Conservation (phyloP, 2,329 filamentous ascomycete genomes). For the Clarireedia paspali region DNA sequence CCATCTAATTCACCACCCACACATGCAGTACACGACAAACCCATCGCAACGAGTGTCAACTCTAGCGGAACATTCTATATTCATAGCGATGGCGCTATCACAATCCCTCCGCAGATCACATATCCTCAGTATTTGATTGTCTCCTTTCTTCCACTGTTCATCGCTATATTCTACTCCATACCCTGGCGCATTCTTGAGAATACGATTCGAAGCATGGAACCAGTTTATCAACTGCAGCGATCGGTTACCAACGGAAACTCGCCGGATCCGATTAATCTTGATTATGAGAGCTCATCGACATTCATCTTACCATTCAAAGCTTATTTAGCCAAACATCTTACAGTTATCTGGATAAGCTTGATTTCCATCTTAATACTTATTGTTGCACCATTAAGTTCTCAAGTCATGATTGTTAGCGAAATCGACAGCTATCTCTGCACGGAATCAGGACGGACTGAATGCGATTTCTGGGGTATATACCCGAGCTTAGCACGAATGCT, state of each 20-base stretch:
- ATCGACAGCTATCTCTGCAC: neutral
- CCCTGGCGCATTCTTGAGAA: conserved; percentile 1
- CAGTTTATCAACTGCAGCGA: neutral
- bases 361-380: neutral
- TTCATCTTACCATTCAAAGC: neutral
- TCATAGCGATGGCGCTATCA: neutral
- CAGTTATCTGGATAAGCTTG: neutral
- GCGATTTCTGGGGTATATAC: conserved; percentile 1
- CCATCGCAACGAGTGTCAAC: neutral
- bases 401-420: neutral
- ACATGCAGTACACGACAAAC: neutral
- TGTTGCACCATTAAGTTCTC: neutral
- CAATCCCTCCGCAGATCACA: too few species aligned
- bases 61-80: neutral
- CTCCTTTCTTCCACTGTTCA: neutral
- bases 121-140: neutral
- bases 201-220: neutral
- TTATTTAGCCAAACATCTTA: neutral
- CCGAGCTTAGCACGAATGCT: neutral
- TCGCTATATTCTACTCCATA: neutral
- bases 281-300: neutral
- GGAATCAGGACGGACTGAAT: neutral
- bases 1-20: neutral
- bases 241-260: neutral
- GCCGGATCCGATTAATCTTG: neutral